Base-by-base conservation (phyloP, 2,329 filamentous ascomycete species). In the Ilyonectria destructans region DNA sequence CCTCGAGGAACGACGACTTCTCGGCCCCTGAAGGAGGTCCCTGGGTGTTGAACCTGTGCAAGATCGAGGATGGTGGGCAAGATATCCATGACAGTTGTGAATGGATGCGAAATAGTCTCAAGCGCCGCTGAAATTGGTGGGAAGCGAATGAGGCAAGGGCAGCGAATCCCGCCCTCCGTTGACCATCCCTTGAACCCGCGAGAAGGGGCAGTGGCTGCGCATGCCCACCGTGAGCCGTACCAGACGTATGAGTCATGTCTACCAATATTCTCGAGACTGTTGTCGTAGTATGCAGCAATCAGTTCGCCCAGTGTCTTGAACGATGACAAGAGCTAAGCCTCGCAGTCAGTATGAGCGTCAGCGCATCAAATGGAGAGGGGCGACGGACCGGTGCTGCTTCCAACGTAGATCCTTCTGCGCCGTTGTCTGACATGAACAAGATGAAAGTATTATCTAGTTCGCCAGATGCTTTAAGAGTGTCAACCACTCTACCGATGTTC, bases 191-290 rank as follows among this genome's bases (percentile, higher is more conserved):
- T 56, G 51, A 85, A 83, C 65, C 85, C 81, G 2, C 79, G 68
- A 40, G 72, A 77, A 5, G 80, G 80, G 0, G 79, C 80, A 9
- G 79, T 82, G 2, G 79, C 77, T 1, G 80, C 80, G 23, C 78
- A 76, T 2, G 87, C 87, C 87, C 87, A 89, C 6, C 85, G 83
- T 1, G 85, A 86, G 2, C 89, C 88, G 70, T 90, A 90, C 88
- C 88, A 90, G 68, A 89, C 85, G 73, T 88, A 90, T 3, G 84
- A 87, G 75, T 89, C 80, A 80, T 17, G 85, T 82, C 71, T 88
- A 2, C 87, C 88, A 15, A 89, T 80, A 68, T 90, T 90, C 12
- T 88, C 86, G 6, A 88, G 58, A 15, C 67, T 67, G 52, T 51
- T 85, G 57, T 87, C 85, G 7, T n/a, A n/a, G 13, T 8, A n/a